Evolutionary conservation across 768 basidiomycete genomes (phyloP), one percentile per base, ranked within the genome.

Genomic region (Lentinula lateritia): DNA sequence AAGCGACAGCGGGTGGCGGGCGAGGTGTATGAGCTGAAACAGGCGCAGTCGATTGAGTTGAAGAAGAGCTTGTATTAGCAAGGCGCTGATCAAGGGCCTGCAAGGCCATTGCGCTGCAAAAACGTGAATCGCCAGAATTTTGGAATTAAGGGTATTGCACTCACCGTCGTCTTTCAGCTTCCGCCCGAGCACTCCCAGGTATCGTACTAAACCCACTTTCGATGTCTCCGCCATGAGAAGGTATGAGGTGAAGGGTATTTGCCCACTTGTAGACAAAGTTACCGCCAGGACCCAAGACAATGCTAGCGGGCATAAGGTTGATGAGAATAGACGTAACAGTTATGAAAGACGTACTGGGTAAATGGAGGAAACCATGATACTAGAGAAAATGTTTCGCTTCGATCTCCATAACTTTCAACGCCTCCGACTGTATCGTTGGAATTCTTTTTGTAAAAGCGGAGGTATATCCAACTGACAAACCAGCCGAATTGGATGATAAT

Each of bases 401-500:
- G 80, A 71, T 99, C 97, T 18, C 97, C 97, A 68, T 96, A 90
- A 4, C 85, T 83, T n/a, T 79, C 82, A 5, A 76, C 76, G 4
- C 89, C 88, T 52, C 81, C 83, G 38, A 85, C 70, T 0, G 82
- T 72, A 61, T 93, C 91, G 38, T 78, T 79, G 4, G 82, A 76
- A 68, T 89, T 90, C 72, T 90, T 88, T 77, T 98, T 98, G 81
- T 98, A 94, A 79, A 99, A 98, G 41, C 97, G 87, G 38, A 99
- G 83, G 75, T 97, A 99, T 58, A 92, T 81, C 91, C 94, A 99
- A 36, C 90, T 84, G 7, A 95, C 91, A 61, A 97, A 89, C 94
- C 96, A 99, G n/a, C 96, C 97, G 72, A 98, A 99, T 70, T 99
- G 97, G 65, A 98, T 95, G 69, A 95, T 76, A 55, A 95, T 93